A percentile compares a stretch with the other conserved stretches of the same genome.
phyloP scores from a whole-genome alignment of 306 rosid genomes.

The Comarum palustre region DNA sequence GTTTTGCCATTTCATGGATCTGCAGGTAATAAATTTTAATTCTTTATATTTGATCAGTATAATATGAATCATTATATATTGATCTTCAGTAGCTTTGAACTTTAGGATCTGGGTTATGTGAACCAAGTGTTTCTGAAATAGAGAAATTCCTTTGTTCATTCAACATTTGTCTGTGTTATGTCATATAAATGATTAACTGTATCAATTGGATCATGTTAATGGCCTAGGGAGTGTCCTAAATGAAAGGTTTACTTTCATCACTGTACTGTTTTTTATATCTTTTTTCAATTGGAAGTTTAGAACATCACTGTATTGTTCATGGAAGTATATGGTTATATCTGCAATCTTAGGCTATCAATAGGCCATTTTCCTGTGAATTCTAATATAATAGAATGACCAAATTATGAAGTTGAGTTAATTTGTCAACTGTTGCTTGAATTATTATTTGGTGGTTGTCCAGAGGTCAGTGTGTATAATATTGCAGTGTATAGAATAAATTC shows the following conservation, averaged over 20 bases:
- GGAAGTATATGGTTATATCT: constrained; percentile 13
- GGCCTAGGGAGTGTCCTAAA: neutral
- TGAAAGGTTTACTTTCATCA: neutral
- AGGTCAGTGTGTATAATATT: neutral
- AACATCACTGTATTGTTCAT: neutral
- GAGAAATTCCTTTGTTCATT: neutral
- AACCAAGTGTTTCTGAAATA: neutral
- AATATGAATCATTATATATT: neutral
- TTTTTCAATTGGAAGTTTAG: too few species aligned
- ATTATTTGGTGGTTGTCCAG: neutral
- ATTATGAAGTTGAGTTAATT: neutral
- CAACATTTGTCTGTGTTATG: neutral
- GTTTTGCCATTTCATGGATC: constrained; percentile 44
- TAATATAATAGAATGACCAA: neutral
- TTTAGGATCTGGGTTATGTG: constrained; percentile 29
- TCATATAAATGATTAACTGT: neutral
- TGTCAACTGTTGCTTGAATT: neutral
- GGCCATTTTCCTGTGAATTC: neutral
- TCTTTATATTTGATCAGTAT: constrained; percentile 23
- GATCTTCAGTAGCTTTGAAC: neutral
- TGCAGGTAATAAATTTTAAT: constrained; percentile 59
- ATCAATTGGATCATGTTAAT: constrained; percentile 3
- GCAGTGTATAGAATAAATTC: neutral
- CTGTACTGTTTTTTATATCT: too few species aligned
- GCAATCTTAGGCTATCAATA: neutral